A percentile compares a stretch with the other conserved stretches of the same genome.
These are phyloP conservation scores for Amaranthus cruentus DNA, from an alignment of 148 eudicot species.

Conservation along the genomic window DNA sequence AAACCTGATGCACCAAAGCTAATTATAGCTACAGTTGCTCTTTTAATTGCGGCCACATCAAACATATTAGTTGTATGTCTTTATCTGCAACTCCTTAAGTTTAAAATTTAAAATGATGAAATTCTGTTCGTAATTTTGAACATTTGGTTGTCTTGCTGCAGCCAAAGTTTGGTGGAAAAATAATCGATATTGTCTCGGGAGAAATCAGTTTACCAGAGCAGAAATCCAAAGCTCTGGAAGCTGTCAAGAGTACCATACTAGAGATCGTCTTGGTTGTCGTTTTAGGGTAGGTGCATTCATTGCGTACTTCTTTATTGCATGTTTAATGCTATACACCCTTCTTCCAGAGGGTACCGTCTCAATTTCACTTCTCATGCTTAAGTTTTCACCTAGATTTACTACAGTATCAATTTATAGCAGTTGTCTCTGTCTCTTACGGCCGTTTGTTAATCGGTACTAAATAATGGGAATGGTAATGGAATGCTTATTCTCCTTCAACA, in stretches of 20 bases:
- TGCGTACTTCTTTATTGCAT: too few relatives aligned
- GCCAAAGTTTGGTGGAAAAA: constrained; percentile 86
- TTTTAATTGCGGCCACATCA: constrained; percentile 70
- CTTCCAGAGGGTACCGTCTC: too few relatives aligned
- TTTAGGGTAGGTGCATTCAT: constrained; percentile 51
- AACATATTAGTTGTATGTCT: constrained; percentile 66
- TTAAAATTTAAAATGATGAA: neutral
- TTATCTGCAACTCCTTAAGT: neutral
- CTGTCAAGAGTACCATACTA: constrained; percentile 63
- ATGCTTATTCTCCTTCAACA: too few relatives aligned
- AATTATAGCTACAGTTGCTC: constrained; percentile 66
- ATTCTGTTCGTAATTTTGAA: neutral
- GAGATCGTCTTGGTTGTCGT: constrained; percentile 63
- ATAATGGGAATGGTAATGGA: too few relatives aligned
- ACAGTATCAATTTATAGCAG: too few relatives aligned
- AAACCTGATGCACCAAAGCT: constrained; percentile 72
- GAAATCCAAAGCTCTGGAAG: constrained; percentile 52
- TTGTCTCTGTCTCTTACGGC: neutral
- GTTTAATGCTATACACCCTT: too few relatives aligned
- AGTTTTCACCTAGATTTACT: too few relatives aligned
- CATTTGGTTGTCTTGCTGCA: constrained; percentile 32
- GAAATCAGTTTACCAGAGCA: constrained; percentile 63
- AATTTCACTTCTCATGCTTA: too few relatives aligned
- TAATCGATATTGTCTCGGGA: constrained; percentile 81
- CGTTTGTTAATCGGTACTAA: too few relatives aligned